phyloP scores from a whole-genome alignment of 1,284 basidiomycete species.

The Wallemia ichthyophaga region DNA sequence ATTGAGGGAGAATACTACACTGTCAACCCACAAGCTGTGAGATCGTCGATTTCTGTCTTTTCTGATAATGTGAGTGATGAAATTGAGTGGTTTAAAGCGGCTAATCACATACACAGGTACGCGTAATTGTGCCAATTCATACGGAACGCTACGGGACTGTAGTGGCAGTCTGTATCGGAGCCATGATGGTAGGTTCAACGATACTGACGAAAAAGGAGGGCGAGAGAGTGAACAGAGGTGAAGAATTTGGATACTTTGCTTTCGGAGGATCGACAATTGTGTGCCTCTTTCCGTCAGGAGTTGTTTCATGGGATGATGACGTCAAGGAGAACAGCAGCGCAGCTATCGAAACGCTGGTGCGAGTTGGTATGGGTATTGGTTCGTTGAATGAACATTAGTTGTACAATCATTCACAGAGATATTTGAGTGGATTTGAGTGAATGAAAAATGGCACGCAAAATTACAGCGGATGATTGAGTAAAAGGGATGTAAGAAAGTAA shows the following conservation, averaged over 20 bases:
- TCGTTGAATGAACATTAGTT: too few species aligned
- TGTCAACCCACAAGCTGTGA: conserved; percentile 29
- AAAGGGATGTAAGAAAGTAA: background rate
- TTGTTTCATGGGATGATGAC: conserved; percentile 67
- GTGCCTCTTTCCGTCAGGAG: conserved; percentile 48
- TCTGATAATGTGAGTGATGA: background rate
- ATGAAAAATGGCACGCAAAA: too few species aligned
- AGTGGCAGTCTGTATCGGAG: conserved; percentile 56
- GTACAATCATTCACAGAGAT: too few species aligned
- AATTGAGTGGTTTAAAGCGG: background rate
- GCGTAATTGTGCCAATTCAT: conserved; percentile 66
- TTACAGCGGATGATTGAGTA: too few species aligned
- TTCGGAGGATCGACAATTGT: conserved; percentile 73
- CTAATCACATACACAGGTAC: conserved; percentile 21
- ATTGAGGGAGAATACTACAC: conserved; percentile 25
- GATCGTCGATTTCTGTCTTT: conserved; percentile 5
- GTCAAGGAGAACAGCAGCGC: conserved; percentile 53
- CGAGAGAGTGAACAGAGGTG: conserved; percentile 40
- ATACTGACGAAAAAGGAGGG: conserved; percentile 58
- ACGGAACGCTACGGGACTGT: conserved; percentile 59
- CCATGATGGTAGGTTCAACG: conserved; percentile 23
- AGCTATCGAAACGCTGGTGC: conserved; percentile 56
- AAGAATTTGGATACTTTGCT: conserved; percentile 73
- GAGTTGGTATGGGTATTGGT: conserved; percentile 61
- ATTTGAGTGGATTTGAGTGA: too few species aligned